Conservation (phyloP, 768 basidiomycete species). For the Tricholoma furcatifolium region DNA sequence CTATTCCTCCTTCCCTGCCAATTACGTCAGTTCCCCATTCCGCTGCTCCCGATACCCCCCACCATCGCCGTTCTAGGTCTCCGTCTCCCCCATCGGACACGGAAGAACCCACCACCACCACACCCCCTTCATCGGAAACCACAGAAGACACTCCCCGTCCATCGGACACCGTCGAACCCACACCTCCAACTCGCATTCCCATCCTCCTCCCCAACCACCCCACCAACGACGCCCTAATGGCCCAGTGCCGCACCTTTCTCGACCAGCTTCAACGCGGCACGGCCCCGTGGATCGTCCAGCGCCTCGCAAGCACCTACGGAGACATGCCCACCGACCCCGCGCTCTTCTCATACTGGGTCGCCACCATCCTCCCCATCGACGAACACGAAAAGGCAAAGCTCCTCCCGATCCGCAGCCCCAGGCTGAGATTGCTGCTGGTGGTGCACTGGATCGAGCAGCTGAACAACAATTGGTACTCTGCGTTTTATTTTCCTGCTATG, state of each 20-base stretch:
- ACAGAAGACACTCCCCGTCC: conserved; percentile 1
- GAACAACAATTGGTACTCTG: conserved; percentile 50
- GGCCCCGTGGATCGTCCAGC: conserved; percentile 92
- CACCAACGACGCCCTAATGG: conserved; percentile 54
- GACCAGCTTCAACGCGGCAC: conserved; percentile 55
- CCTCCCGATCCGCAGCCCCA: conserved; percentile 74
- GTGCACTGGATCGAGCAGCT: conserved; percentile 91
- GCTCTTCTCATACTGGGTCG: conserved; percentile 88
- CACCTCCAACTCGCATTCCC: conserved; percentile 7
- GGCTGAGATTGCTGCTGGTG: conserved; percentile 79
- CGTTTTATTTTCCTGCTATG: conserved; percentile 16
- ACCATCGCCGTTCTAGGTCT: conserved; percentile 8
- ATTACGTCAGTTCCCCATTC: conserved; percentile 7
- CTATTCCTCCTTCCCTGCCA: conserved; percentile 30
- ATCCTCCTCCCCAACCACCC: conserved; percentile 19
- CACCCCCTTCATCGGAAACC: neutral
- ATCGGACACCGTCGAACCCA: conserved; percentile 1
- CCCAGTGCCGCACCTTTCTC: conserved; percentile 43
- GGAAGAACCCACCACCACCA: neutral
- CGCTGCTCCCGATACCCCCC: conserved; percentile 8
- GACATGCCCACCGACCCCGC: conserved; percentile 71
- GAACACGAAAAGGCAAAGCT: conserved; percentile 87
- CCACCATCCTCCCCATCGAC: conserved; percentile 86
- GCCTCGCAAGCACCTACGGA: conserved; percentile 77
- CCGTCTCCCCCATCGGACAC: conserved; percentile 7